Percentiles rank a stretch among this genome's conserved stretches.
Conservation (phyloP, 768 basidiomycete species). For the Tricholoma sp. region DNA sequence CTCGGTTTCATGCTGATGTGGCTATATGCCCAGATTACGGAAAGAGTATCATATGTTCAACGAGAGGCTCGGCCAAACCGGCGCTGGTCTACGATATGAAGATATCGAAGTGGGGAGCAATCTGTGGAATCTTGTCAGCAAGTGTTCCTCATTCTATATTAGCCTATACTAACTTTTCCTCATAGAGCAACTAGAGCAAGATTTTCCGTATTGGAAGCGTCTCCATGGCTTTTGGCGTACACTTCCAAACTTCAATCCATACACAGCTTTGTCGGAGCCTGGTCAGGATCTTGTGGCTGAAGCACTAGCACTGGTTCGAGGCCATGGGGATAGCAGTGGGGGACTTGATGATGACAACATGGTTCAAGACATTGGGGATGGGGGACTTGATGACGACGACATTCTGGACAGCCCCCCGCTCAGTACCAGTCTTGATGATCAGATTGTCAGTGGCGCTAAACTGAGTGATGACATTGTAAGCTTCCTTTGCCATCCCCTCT, state of each 20-base stretch:
- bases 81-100: background rate
- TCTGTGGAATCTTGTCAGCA: too few relatives aligned
- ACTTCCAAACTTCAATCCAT: background rate
- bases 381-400: too few relatives aligned
- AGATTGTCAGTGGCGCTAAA: too few relatives aligned
- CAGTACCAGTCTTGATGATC: background rate
- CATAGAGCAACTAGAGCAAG: too few relatives aligned
- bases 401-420: background rate
- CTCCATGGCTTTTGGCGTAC: background rate
- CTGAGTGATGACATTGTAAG: too few relatives aligned
- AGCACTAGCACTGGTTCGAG: background rate
- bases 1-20: background rate
- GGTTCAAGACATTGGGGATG: too few relatives aligned
- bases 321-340: too few relatives aligned
- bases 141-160: background rate
- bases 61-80: background rate
- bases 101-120: background rate
- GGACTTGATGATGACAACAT: background rate
- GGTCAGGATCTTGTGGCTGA: background rate
- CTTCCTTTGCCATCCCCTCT: background rate
- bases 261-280: background rate
- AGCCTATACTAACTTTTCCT: background rate
- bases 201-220: background rate
- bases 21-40: background rate
- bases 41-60: background rate